Conservation (phyloP, 495 filamentous ascomycete genomes). For the Hyaloscypha finlandica region DNA sequence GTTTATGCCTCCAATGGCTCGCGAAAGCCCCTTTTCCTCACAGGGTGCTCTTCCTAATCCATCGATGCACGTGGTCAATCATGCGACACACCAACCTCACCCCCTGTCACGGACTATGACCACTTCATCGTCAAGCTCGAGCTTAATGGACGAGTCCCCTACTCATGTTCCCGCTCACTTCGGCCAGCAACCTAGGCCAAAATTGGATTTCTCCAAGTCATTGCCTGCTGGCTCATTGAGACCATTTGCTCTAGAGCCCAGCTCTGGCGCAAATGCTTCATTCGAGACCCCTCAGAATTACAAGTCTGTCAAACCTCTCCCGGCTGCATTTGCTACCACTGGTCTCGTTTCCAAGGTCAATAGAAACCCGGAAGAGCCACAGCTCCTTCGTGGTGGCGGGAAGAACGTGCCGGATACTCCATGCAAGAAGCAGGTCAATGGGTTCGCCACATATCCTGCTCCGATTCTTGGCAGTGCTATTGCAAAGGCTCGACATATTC, state of each 20-base stretch:
- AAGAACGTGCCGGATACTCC: conserved; percentile 89
- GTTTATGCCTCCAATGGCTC: conserved; percentile 58
- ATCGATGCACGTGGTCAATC: conserved; percentile 51
- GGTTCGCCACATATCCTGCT: conserved; percentile 64
- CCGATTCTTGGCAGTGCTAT: conserved; percentile 55
- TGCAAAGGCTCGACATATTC: conserved; percentile 52
- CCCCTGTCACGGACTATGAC: conserved; percentile 84
- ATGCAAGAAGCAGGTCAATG: conserved; percentile 77
- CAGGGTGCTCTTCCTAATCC: conserved; percentile 52
- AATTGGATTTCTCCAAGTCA: conserved; percentile 78
- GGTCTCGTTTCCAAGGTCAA: conserved; percentile 88
- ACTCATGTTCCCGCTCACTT: conserved; percentile 63
- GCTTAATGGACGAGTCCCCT: conserved; percentile 72
- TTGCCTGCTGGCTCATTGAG: conserved; percentile 68
- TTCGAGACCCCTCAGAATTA: conserved; percentile 84
- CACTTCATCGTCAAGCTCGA: conserved; percentile 80
- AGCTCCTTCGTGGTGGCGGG: conserved; percentile 43
- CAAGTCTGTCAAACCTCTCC: conserved; percentile 78
- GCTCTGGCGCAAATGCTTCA: conserved; percentile 48
- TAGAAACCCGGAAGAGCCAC: conserved; percentile 60
- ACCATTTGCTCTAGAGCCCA: conserved; percentile 41
- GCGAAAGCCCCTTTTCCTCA: conserved; percentile 64
- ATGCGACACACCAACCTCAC: conserved; percentile 62
- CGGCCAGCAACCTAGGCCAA: conserved; percentile 48
- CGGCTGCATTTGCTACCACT: conserved; percentile 90